Evolutionary conservation across 2,329 filamentous ascomycete species (phyloP), one percentile per base, ranked within the genome.

Genomic region (Botrytis porri): DNA sequence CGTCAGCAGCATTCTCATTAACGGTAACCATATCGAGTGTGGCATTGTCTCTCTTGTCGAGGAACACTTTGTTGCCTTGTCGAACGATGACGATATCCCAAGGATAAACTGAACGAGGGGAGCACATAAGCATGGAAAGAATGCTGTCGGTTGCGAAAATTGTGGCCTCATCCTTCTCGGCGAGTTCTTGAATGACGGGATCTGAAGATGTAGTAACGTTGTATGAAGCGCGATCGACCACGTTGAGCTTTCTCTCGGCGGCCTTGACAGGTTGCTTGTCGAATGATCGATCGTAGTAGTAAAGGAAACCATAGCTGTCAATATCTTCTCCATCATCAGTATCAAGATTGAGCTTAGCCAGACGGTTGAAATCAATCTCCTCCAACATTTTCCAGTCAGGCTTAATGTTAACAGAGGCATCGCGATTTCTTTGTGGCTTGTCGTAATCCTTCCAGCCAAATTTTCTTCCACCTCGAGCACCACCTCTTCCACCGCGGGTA

Each of bases 371-470:
- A 84, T 99, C 96, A 82, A 99, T 98, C 88, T 99, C 96, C 85
- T 99, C 96, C 80, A 98, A 87, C 85, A 99, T 89, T 81, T 90
- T 88, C 96, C 96, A 99, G 82, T 98, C 95, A 35, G 95, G 89
- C 85, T 97, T 97, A 84, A 98, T 94, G 85, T 95, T 95, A 81
- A 99, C 93, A 51, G 94, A 97, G 18, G 95, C 93, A 85, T 99
- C 96, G 75, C 96, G 93, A 84, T 97, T 98, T 80, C 96, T 92
- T 83, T 95, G 90, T 75, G 96, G 96, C 90, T 98, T 98, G 86
- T 99, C 96, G 82, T 94, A 97, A 83, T 99, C 96, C 85, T 96
- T 97, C 95, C 96, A 98, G 82, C 96, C 96, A 81, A 98, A 98
- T 78, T 96, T 90, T 78, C 96, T 92, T 69, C 93, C 93, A 75